Conservation (phyloP, 1,139 yeast species). For the Sugiyamaella xylanicola region DNA sequence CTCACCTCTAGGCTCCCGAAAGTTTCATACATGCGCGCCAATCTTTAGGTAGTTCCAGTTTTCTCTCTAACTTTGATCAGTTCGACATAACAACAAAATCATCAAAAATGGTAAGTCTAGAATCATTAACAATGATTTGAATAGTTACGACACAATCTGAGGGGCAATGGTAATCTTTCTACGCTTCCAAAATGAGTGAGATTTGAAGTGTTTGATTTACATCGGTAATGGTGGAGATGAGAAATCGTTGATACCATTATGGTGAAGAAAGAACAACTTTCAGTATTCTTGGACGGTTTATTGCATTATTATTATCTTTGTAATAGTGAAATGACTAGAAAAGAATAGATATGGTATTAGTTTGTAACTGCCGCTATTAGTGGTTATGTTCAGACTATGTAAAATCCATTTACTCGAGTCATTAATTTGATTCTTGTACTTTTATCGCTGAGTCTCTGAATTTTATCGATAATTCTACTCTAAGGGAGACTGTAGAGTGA, state of each 20-base stretch:
- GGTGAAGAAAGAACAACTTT: slow-evolving; percentile 7
- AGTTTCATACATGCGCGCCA: slow-evolving; percentile 8
- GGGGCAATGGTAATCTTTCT: slow-evolving; percentile 19
- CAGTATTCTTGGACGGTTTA: slow-evolving; percentile 6
- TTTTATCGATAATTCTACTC: slow-evolving; percentile 20
- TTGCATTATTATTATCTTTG: background rate
- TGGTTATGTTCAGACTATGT: background rate
- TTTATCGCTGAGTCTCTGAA: slow-evolving; percentile 31
- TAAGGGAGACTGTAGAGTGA: slow-evolving; percentile 41
- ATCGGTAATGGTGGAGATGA: background rate
- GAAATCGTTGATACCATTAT: slow-evolving; percentile 1
- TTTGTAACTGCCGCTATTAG: background rate
- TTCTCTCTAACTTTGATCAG: slow-evolving; percentile 15
- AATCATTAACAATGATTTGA: slow-evolving; percentile 4
- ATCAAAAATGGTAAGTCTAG: slow-evolving; percentile 7
- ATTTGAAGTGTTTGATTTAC: slow-evolving; percentile 14
- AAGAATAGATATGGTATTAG: slow-evolving; percentile 10
- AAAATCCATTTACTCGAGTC: slow-evolving; percentile 12
- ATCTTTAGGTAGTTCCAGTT: background rate
- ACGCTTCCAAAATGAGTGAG: slow-evolving; percentile 17
- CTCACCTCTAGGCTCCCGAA: background rate
- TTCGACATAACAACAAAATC: slow-evolving; percentile 18
- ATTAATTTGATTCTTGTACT: slow-evolving; percentile 5
- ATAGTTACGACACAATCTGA: slow-evolving; percentile 1
- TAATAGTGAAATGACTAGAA: background rate